These are phyloP conservation scores for Monosporascus sp. DNA, from an alignment of 2,329 filamentous ascomycete genomes.

Conservation along the genomic window DNA sequence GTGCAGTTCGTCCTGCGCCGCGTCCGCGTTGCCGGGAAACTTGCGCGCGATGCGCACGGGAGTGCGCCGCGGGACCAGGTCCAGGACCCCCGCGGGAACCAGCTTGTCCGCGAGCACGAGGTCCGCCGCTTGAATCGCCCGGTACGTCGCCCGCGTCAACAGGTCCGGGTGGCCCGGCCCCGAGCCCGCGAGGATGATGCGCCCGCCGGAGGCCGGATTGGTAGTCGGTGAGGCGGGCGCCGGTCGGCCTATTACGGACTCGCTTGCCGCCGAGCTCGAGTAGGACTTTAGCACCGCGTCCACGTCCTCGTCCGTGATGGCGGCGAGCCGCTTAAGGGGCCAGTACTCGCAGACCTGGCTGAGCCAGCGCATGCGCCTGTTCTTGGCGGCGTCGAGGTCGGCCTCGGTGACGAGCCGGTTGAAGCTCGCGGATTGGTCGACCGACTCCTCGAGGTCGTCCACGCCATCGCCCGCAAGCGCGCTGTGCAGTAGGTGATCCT, in stretches of 20 bases:
- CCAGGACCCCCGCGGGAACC: constrained; percentile 77
- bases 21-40: constrained; percentile 94
- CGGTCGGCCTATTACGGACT: constrained; percentile 12
- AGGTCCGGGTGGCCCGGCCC: constrained; percentile 91
- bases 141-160: constrained; percentile 75
- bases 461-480: constrained; percentile 29
- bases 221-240: not conserved
- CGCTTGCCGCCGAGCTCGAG: constrained; percentile 23
- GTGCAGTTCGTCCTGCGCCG: constrained; percentile 85
- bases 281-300: constrained; percentile 73
- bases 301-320: constrained; percentile 75
- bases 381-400: constrained; percentile 69
- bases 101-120: constrained; percentile 83
- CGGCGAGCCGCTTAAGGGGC: constrained; percentile 78
- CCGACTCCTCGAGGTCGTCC: constrained; percentile 50
- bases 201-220: constrained; percentile 41
- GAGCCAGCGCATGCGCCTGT: constrained; percentile 83
- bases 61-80: constrained; percentile 84
- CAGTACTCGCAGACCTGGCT: constrained; percentile 98
- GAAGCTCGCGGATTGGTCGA: constrained; percentile 74
- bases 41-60: constrained; percentile 90
- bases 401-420: constrained; percentile 75
- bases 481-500: constrained; percentile 50
- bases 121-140: constrained; percentile 69
- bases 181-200: constrained; percentile 83